Conservation (phyloP, 148 eudicot genomes). For the Simmondsia chinensis region DNA sequence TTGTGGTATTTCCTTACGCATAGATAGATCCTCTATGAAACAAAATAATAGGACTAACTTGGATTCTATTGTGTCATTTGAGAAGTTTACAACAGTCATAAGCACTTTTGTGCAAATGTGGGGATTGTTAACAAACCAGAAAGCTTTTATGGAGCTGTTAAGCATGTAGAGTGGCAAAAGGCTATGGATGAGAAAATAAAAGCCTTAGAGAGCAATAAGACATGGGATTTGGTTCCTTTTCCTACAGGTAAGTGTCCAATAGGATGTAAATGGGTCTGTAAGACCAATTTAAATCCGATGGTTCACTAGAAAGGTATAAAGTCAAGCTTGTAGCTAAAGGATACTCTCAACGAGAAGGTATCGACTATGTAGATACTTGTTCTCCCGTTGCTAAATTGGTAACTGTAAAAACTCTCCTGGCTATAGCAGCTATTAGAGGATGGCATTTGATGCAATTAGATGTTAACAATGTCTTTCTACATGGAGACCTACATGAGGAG, state of each 20-base stretch:
- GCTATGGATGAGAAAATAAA: not conserved
- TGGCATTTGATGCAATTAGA: no score
- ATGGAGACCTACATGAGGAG: no score
- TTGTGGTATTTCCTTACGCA: no score
- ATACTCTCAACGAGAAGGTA: not conserved
- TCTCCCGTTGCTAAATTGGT: not conserved
- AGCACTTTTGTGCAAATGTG: no score
- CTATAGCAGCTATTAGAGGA: not conserved
- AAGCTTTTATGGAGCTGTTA: not conserved
- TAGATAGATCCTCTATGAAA: no score
- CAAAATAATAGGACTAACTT: no score
- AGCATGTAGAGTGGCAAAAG: not conserved
- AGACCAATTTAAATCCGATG: not conserved
- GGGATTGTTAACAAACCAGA: not conserved
- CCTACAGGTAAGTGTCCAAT: not conserved
- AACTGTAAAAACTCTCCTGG: not conserved
- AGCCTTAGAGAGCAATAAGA: not conserved
- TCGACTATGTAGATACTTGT: not conserved
- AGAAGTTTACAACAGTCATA: no score
- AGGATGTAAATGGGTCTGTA: not conserved
- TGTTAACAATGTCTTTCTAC: no score
- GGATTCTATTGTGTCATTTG: no score
- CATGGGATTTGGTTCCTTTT: not conserved
- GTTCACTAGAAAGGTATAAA: not conserved
- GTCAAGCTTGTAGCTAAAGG: slow-evolving; percentile 1